These are phyloP conservation scores for Leccinellum albellum DNA, from an alignment of 768 basidiomycete species.

Conservation along the genomic window DNA sequence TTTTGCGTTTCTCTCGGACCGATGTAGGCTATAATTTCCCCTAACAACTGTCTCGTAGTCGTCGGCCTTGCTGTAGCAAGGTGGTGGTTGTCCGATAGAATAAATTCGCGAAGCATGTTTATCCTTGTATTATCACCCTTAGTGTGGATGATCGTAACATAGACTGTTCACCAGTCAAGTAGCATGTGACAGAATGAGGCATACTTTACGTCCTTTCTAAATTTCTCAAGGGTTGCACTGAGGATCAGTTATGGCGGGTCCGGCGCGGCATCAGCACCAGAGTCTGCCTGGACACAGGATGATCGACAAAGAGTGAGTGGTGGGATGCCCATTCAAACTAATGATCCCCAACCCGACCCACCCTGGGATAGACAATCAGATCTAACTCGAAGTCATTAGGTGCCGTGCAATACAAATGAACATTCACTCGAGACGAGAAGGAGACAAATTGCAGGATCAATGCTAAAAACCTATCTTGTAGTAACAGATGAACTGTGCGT, in stretches of 20 bases:
- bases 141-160: background rate
- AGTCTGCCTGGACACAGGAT: background rate
- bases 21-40: background rate
- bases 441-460: constrained; percentile 17
- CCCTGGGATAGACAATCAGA: background rate
- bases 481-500: constrained; percentile 6
- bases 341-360: background rate
- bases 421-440: constrained; percentile 14
- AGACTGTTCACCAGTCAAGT: background rate
- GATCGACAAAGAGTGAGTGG: background rate
- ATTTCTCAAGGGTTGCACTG: no score
- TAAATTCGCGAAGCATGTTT: background rate
- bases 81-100: background rate
- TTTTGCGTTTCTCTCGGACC: background rate
- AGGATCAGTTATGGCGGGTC: background rate
- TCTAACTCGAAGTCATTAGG: background rate
- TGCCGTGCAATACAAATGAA: constrained; percentile 8
- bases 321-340: background rate
- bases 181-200: background rate
- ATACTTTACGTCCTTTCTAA: background rate
- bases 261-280: background rate
- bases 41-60: background rate
- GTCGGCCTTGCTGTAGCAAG: background rate
- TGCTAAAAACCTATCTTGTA: constrained; percentile 20
- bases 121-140: background rate